A percentile compares a stretch with the other conserved stretches of the same genome.
These are phyloP conservation scores for Candida bentonensis DNA, from an alignment of 805 yeast genomes.

Conservation along the genomic window DNA sequence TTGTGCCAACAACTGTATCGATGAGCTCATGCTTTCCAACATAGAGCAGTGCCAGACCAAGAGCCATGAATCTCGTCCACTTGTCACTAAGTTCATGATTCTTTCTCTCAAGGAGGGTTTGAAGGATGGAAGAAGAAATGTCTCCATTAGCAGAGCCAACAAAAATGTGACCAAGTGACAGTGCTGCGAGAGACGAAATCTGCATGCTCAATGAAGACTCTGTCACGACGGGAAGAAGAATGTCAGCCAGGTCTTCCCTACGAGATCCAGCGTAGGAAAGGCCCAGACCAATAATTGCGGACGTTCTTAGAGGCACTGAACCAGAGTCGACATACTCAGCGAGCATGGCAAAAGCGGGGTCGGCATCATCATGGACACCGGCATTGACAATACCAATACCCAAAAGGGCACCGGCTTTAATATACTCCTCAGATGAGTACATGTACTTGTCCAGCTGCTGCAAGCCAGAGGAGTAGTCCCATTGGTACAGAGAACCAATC, in stretches of 20 bases:
- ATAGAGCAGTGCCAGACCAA: conserved; percentile 82
- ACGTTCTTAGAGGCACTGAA: conserved; percentile 48
- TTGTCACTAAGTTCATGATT: conserved; percentile 63
- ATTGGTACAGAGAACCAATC: conserved; percentile 75
- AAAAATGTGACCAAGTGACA: conserved; percentile 85
- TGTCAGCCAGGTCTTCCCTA: conserved; percentile 65
- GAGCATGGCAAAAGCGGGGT: conserved; percentile 74
- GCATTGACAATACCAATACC: conserved; percentile 90
- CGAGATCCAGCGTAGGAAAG: conserved; percentile 91
- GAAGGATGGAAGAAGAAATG: conserved; percentile 80
- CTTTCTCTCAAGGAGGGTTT: conserved; percentile 78
- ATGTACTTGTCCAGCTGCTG: conserved; percentile 81
- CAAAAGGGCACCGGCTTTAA: conserved; percentile 90
- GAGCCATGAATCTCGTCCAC: conserved; percentile 81
- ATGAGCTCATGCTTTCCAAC: conserved; percentile 92
- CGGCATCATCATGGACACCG: conserved; percentile 92
- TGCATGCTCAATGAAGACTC: conserved; percentile 66
- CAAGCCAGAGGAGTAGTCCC: conserved; percentile 84
- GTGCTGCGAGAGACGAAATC: conserved; percentile 70
- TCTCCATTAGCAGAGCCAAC: conserved; percentile 96
- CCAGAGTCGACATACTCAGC: conserved; percentile 63
- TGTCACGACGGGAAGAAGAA: conserved; percentile 69
- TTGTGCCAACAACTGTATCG: conserved; percentile 77
- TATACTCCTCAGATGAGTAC: conserved; percentile 71
- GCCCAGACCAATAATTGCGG: conserved; percentile 86